Base-by-base conservation (phyloP, 306 rosid species). In the Vicia faba region DNA sequence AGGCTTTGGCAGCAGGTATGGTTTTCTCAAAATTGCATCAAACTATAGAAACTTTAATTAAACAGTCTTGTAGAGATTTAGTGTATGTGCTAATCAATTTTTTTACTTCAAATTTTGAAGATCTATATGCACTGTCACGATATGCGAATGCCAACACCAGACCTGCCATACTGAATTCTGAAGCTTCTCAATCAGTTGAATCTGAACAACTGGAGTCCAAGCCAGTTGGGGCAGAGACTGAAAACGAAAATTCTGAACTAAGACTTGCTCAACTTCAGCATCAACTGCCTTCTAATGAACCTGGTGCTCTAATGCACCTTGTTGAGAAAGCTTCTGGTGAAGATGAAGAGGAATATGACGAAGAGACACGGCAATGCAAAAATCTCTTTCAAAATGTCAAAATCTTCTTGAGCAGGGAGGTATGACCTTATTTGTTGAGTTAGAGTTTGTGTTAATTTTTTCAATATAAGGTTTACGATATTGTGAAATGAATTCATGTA, bases 231-330 rank as follows among this genome's bases (percentile, higher is more conserved):
- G 60, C 58, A 15, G 69, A 71, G 29, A 13, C 66, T 61, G 74
- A 79, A 61, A 82, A 76, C 51, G 76, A 80, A 61, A 88, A 78
- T 67, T 89, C 97, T 49, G 95, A 88, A 66, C 77, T 84, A 64
- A 82, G 99, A 67, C 92, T 89, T 72, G 96, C 93, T 56, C 98
- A 92, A 80, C 96, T 92, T 82, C 95, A 93, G 68, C 91, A 89
- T 69, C 97, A 93, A 63, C 99, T 89, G 75, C 88, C 95, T 74
- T 77, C 84, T 16, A 89, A 84, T 80, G 95, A 88, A 78, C 95
- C 99, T 5, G 89, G 91, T 80, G 95, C 95, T 11, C 71, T 93
- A 55, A 93, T 86, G 95, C 81, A 80, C 74, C 96, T 90, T 57
- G 89, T 89, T 64, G 87, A 82, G 70, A 86, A 84, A 82, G 82